These are phyloP conservation scores for Sclerotinia glacialis DNA, from an alignment of 2,329 filamentous ascomycete genomes.

Conservation along the genomic window DNA sequence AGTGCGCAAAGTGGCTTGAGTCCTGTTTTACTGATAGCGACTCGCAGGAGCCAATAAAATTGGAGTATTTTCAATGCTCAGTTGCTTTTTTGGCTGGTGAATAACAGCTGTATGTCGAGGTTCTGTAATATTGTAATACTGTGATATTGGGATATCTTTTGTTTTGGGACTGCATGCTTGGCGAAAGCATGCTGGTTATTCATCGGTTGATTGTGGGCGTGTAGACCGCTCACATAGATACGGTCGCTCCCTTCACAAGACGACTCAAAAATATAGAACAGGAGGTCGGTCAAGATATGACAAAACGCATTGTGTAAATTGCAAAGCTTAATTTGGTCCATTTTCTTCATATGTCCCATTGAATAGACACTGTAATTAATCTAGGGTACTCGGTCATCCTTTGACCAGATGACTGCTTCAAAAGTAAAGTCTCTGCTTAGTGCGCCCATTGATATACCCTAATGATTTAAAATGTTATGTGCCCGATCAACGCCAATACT, in stretches of 20 bases:
- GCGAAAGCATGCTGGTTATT: background rate
- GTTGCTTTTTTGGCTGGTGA: background rate
- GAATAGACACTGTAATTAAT: conserved; percentile 2
- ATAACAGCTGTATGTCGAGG: background rate
- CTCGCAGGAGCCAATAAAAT: background rate
- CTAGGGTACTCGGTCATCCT: conserved; percentile 2
- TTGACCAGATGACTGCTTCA: conserved; percentile 1
- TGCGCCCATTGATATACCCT: conserved; percentile 19
- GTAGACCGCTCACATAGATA: background rate
- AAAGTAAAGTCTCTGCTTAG: conserved; percentile 7
- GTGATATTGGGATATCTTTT: too few relatives aligned
- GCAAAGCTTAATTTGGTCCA: background rate
- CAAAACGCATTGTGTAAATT: background rate
- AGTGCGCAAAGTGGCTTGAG: conserved; percentile 3
- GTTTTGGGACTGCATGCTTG: background rate
- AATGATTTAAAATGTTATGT: conserved; percentile 11
- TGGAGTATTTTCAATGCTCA: background rate
- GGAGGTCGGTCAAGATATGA: background rate
- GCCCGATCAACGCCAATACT: conserved; percentile 18
- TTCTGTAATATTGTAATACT: background rate
- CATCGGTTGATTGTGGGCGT: background rate
- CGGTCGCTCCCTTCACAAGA: background rate
- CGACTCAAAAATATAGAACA: background rate
- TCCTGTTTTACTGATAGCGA: conserved; percentile 6
- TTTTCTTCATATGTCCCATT: background rate